Base-by-base conservation (phyloP, 345 rosid species). In the Alliaria petiolata region DNA sequence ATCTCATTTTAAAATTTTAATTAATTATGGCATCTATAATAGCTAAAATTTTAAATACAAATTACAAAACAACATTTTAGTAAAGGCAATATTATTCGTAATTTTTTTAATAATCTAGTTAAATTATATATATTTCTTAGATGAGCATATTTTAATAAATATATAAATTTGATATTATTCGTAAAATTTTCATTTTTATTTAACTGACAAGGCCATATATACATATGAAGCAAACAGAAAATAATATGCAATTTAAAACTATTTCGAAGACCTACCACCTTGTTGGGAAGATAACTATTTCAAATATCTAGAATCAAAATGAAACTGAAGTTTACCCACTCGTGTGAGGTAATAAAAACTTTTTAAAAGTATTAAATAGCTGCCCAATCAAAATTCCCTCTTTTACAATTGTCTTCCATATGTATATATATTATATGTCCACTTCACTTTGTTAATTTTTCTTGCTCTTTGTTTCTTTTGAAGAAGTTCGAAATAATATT, bases 311-410 rank as follows among this genome's bases (percentile, higher is more conserved):
- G 11, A 45, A 45, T 14, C 11, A 35, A 69, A 56, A 33, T 45
- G 65, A 35, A 44, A 36, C 26, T 59, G 57, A 69, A 6, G 28
- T 46, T 15, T 28, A 28, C 31, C 4, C 28, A 39, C 20, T 17
- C 5, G 10, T 44, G 6, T 43, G 10, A 20, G 4, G 58, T 45
- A 8, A 8, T 25, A 12, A 47, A n/a, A 14, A 28, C 34, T 26
- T 22, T 22, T 40, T 38, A 70, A 25, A 67, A 51, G 62, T 74
- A 74, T 51, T 40, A 31, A 33, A 22, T 74, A 67, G 62, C 68
- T 74, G 49, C 62, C 47, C 78, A 74, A 59, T 66, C 67, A 50
- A 74, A 28, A 57, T 15, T 74, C 31, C 14, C 19, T 58, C 54
- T 40, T 20, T 42, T 46, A 38, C 31, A 31, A 2, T 25, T 13